Evolutionary conservation across 2,329 filamentous ascomycete species (phyloP).

Genomic region (Xylaria sp.): DNA sequence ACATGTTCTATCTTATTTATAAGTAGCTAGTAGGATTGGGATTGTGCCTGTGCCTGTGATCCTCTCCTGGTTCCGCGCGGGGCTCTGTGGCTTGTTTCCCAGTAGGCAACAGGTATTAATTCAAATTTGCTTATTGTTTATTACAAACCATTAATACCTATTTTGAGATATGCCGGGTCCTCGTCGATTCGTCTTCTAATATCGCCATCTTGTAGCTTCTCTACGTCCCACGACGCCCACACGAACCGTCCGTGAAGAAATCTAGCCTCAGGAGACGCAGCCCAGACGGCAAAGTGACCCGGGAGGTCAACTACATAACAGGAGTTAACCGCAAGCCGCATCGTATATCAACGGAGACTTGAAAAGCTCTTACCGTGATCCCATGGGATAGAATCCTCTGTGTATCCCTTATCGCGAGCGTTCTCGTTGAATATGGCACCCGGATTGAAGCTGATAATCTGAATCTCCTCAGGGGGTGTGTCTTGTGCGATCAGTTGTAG

Average conservation of each 20-base stretch:
- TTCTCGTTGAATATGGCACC: conserved; percentile 52
- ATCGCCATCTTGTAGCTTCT: conserved; percentile 50
- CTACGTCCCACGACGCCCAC: conserved; percentile 55
- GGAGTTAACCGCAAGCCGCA: not conserved
- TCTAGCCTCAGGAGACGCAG: conserved; percentile 51
- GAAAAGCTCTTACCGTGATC: conserved; percentile 45
- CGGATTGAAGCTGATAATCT: conserved; percentile 55
- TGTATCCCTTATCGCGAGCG: conserved; percentile 40
- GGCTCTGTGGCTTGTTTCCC: not conserved
- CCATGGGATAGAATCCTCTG: conserved; percentile 42
- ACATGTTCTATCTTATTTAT: not conserved
- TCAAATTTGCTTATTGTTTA: not conserved
- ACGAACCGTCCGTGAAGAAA: conserved; percentile 55
- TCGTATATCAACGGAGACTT: too few species aligned
- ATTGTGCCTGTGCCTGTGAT: conserved; percentile 1
- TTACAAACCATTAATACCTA: conserved; percentile 40
- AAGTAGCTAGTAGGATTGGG: not conserved
- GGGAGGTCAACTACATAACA: conserved; percentile 46
- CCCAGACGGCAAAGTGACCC: conserved; percentile 53
- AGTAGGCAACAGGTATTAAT: not conserved
- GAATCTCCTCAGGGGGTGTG: conserved; percentile 48
- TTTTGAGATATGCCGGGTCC: conserved; percentile 40
- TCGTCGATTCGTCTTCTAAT: conserved; percentile 42
- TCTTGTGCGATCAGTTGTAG: conserved; percentile 55
- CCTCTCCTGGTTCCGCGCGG: not conserved